Evolutionary conservation across 495 filamentous ascomycete species (phyloP), one percentile per base, ranked within the genome.

Genomic region (Pyrenula aspistea): DNA sequence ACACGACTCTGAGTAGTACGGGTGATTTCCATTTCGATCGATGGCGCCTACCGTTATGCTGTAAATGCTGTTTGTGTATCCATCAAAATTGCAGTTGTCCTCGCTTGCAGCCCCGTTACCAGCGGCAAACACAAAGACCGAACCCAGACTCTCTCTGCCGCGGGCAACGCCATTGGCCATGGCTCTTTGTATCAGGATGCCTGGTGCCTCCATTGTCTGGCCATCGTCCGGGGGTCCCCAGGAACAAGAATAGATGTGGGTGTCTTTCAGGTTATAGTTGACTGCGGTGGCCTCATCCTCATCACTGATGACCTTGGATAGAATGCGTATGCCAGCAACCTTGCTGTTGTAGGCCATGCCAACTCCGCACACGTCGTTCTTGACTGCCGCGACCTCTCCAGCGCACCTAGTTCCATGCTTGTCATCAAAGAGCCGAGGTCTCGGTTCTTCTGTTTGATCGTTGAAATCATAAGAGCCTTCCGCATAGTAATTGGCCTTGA

Each of bases 11-110:
- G 92, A 95, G 68, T 98, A 98, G 60, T 86, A 88, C 1, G 91
- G 90, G 66, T 97, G 92, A 2, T 76, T 68, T 12, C 91, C 91
- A 62, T 87, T 83, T 51, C 88, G 74, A 66, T 96, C 92, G 63
- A 98, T 85, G 25, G 92, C 93, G 20, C 94, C 93, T 25, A 97
- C 91, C 1, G 91, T 95, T 62, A 98, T 90, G 65, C 89, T 95
- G 77, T 97, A 98, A 56, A 98, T 98, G 65, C 90, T 95, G 73
- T 98, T 98, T 61, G 94, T 97, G 68, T 98, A 98, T 11, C 93
- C 93, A 65, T 98, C 93, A 64, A 97, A 98, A 67, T 98, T 98
- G 80, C 93, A 98, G 71, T 98, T 96, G 66, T 98, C 93, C 48
- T 86, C 91, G 52, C 65, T 78, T n/a, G 71, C 68, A 22, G 91